Conservation (phyloP, 1,284 basidiomycete species). For the Cryptococcus sp. region DNA sequence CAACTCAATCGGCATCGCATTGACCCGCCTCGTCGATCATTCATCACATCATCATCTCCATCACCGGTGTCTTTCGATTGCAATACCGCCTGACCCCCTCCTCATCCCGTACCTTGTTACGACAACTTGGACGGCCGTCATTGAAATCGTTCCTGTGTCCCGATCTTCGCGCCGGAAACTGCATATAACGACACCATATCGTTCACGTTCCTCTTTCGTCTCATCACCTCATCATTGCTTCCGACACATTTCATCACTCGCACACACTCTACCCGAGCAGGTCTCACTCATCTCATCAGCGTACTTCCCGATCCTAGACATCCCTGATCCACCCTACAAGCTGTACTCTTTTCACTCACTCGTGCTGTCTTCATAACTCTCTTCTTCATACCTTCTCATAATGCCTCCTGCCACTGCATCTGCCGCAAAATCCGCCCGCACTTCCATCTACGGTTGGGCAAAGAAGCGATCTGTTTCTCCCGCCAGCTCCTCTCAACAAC, state of each 20-base stretch:
- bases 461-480: conserved; percentile 47
- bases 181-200: conserved; percentile 7
- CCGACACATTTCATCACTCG: conserved; percentile 9
- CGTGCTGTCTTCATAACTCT: background rate
- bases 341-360: conserved; percentile 1
- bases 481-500: conserved; percentile 16
- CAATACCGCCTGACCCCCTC: conserved; percentile 17
- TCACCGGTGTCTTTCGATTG: conserved; percentile 7
- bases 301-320: conserved; percentile 29
- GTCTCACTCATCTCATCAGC: conserved; percentile 28
- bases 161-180: background rate
- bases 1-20: conserved; percentile 5
- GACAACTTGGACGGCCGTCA: conserved; percentile 16
- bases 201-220: conserved; percentile 4
- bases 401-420: conserved; percentile 42
- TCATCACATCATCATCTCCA: background rate
- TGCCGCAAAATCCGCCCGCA: conserved; percentile 41
- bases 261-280: conserved; percentile 26
- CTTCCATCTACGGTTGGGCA: conserved; percentile 44
- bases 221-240: background rate
- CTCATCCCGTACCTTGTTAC: background rate
- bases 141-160: conserved; percentile 11
- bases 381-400: background rate
- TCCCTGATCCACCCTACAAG: conserved; percentile 2
- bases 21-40: conserved; percentile 5